Evolutionary conservation across 2,329 filamentous ascomycete species (phyloP).

Genomic region (Lecanoromycetidae sp.): DNA sequence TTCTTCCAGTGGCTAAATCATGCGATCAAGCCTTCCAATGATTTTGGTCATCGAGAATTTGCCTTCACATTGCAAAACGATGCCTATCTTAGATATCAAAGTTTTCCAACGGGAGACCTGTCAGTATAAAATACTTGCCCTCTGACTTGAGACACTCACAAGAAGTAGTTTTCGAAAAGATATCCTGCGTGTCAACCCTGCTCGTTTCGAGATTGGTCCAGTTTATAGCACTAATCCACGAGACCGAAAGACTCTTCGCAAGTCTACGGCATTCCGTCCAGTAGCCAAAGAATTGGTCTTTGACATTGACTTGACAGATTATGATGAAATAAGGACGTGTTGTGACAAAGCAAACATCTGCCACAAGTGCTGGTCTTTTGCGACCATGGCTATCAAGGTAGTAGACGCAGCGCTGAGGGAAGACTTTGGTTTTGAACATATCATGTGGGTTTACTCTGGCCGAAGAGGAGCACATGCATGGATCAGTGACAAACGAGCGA

Average conservation of each 20-base stretch:
- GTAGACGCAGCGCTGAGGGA: constrained; percentile 76
- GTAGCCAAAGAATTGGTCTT: constrained; percentile 91
- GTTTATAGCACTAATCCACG: constrained; percentile 89
- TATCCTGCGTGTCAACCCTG: constrained; percentile 73
- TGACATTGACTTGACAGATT: constrained; percentile 98
- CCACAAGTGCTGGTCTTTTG: constrained; percentile 88
- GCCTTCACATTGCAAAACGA: constrained; percentile 91
- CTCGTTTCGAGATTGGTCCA: constrained; percentile 96
- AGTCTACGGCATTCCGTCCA: constrained; percentile 70
- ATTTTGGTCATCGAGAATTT: constrained; percentile 91
- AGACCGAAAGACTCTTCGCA: constrained; percentile 77
- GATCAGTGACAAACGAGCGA: constrained; percentile 85
- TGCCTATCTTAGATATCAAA: constrained; percentile 85
- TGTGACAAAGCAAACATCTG: constrained; percentile 92
- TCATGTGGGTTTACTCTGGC: constrained; percentile 97
- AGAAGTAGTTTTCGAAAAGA: constrained; percentile 66
- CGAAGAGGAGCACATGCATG: constrained; percentile 94
- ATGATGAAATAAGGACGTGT: constrained; percentile 92
- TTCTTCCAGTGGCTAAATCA: constrained; percentile 98
- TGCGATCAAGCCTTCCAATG: constrained; percentile 67
- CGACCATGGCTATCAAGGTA: constrained; percentile 95
- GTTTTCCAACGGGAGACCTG: constrained; percentile 55
- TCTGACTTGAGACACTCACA: neutral
- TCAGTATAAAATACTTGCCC: constrained; percentile 25
- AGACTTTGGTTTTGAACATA: constrained; percentile 93